Percentiles rank a stretch among this genome's conserved stretches.
Evolutionary conservation across 2,329 filamentous ascomycete genomes (phyloP).

Genomic region (Rhynchosporium agropyri): DNA sequence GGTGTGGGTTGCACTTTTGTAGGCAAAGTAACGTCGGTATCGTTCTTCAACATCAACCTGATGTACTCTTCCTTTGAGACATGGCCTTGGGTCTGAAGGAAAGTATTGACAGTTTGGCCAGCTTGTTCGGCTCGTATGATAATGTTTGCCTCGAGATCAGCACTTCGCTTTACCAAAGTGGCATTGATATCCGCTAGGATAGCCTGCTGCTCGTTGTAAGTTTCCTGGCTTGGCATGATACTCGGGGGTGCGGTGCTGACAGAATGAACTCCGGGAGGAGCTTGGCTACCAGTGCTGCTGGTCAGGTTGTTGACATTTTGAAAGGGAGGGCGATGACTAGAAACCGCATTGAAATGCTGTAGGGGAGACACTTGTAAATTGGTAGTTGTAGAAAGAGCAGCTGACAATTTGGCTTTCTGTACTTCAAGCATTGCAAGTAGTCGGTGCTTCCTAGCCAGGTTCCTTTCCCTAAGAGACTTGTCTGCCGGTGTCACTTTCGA

Average conservation of each 20-base stretch:
- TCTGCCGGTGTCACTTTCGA: neutral
- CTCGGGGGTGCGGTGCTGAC: too few species aligned
- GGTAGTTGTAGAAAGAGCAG: neutral
- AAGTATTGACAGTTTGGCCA: neutral
- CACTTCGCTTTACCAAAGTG: neutral
- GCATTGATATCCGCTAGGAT: neutral
- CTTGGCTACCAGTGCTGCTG: neutral
- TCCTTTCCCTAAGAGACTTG: neutral
- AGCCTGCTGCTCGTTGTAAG: neutral
- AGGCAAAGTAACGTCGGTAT: neutral
- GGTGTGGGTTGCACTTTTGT: neutral
- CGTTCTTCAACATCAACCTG: neutral
- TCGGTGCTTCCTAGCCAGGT: neutral
- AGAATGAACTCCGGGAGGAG: neutral
- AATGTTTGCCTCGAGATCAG: neutral
- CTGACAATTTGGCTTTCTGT: neutral
- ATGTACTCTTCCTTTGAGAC: neutral
- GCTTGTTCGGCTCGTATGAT: conserved; percentile 1
- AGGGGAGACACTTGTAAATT: neutral
- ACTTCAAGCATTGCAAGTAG: neutral
- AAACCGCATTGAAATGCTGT: neutral
- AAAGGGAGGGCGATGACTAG: neutral
- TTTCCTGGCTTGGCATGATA: neutral
- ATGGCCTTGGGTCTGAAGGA: neutral
- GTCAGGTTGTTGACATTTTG: neutral